A percentile compares a stretch with the other conserved stretches of the same genome.
phyloP scores from a whole-genome alignment of 305 asterid genomes.

The Stenogyne calaminthoides region DNA sequence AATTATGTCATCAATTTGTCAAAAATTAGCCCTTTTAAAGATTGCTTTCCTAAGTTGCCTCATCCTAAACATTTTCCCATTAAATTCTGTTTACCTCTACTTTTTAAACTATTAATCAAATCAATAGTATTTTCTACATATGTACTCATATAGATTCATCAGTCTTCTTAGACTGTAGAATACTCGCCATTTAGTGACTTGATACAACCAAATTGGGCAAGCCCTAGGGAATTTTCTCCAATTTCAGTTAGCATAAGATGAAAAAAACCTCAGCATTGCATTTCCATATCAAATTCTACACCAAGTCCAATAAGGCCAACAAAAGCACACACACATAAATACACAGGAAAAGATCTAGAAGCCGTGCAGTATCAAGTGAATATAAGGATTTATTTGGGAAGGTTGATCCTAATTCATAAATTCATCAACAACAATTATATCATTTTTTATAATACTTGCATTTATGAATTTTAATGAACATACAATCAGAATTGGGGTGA shows the following conservation, averaged over 20 bases:
- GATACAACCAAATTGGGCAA: background rate
- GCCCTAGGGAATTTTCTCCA: background rate
- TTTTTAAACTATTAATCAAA: background rate
- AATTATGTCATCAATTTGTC: background rate
- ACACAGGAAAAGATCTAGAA: background rate
- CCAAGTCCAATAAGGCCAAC: background rate
- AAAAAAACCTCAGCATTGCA: background rate
- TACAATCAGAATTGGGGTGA: background rate
- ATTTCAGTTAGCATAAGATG: background rate
- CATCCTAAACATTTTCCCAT: background rate
- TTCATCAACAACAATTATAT: background rate
- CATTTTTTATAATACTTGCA: background rate
- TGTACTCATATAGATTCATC: background rate
- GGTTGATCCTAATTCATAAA: background rate
- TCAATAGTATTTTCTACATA: background rate
- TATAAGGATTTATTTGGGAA: background rate
- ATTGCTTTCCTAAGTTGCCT: background rate
- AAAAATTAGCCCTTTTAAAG: background rate
- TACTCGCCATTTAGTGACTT: background rate
- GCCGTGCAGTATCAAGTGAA: background rate
- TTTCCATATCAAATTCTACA: background rate
- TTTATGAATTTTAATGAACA: background rate
- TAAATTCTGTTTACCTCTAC: background rate
- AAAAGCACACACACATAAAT: background rate
- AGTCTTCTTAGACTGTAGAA: background rate